Evolutionary conservation across 192 early-diverging fungal species (phyloP).

Genomic region (Rhizophagus prolifer): DNA sequence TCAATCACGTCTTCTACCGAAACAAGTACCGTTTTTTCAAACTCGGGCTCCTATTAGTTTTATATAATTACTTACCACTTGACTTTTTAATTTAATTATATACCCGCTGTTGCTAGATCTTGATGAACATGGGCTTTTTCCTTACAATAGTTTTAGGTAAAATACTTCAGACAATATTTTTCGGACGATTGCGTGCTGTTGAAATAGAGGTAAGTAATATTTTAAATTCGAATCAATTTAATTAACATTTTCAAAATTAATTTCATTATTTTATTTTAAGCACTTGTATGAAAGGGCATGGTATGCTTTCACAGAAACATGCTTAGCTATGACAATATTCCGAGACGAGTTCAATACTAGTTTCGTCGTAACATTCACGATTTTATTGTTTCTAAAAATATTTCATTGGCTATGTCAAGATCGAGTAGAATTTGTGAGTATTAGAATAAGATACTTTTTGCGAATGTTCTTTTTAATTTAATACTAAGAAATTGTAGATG

Average conservation of each 20-base stretch:
- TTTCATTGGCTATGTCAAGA: slow-evolving; percentile 97
- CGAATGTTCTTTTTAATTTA: background rate
- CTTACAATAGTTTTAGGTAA: slow-evolving; percentile 79
- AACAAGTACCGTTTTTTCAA: background rate
- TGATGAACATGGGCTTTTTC: slow-evolving; percentile 79
- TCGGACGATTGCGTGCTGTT: slow-evolving; percentile 86
- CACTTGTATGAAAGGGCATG: slow-evolving; percentile 97
- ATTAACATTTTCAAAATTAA: slow-evolving; percentile 1
- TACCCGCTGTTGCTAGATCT: slow-evolving; percentile 46
- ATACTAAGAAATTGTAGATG: slow-evolving; percentile 55
- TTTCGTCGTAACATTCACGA: slow-evolving; percentile 80
- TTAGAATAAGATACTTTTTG: background rate
- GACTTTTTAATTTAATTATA: background rate
- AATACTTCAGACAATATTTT: slow-evolving; percentile 77
- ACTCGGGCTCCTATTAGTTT: background rate
- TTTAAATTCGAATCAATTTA: background rate
- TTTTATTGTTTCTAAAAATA: slow-evolving; percentile 89
- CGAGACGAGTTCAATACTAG: slow-evolving; percentile 90
- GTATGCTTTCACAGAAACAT: slow-evolving; percentile 97
- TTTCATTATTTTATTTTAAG: slow-evolving; percentile 40
- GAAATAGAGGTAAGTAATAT: slow-evolving; percentile 79
- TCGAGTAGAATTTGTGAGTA: slow-evolving; percentile 79
- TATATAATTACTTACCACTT: background rate
- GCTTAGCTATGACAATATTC: slow-evolving; percentile 94
- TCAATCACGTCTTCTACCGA: no score